Percentiles rank a stretch among this genome's conserved stretches.
Conservation (phyloP, 2,329 filamentous ascomycete genomes). For the Aspergillus aculeatinus region DNA sequence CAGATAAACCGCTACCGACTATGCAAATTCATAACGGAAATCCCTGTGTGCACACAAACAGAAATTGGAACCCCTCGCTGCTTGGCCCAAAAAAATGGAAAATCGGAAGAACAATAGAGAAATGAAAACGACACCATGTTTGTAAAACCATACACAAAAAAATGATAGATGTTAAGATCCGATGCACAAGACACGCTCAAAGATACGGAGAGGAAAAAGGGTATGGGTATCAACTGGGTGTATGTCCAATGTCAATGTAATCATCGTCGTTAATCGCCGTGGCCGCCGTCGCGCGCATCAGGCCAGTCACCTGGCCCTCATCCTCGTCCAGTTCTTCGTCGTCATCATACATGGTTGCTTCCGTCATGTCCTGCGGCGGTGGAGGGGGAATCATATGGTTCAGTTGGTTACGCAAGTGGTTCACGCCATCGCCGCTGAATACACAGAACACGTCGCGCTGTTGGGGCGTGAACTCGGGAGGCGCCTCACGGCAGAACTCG, state of each 20-base stretch:
- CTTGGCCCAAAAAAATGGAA: conserved; percentile 7
- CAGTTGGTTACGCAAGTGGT: conserved; percentile 72
- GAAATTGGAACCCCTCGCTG: conserved; percentile 11
- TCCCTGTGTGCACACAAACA: not conserved
- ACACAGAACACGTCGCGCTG: conserved; percentile 96
- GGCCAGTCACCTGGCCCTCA: conserved; percentile 41
- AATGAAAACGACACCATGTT: not conserved
- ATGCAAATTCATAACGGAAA: conserved; percentile 24
- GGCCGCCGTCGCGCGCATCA: conserved; percentile 43
- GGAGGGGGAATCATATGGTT: conserved; percentile 49
- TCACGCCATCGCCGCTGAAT: conserved; percentile 85
- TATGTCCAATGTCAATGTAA: conserved; percentile 39
- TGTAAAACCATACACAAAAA: conserved; percentile 4
- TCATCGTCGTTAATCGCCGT: conserved; percentile 44
- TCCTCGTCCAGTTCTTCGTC: conserved; percentile 46
- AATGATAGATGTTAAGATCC: conserved; percentile 7
- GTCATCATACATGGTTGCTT: conserved; percentile 47
- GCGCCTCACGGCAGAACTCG: conserved; percentile 81
- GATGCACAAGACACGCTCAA: conserved; percentile 19
- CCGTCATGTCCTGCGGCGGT: conserved; percentile 31
- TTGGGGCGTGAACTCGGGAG: conserved; percentile 88
- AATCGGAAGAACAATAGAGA: not conserved
- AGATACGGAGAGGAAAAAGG: conserved; percentile 8
- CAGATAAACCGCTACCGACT: conserved; percentile 22
- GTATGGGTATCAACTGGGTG: conserved; percentile 38